Conservation (phyloP, 257 asterid species). For the Jaltomata sinuosa region DNA sequence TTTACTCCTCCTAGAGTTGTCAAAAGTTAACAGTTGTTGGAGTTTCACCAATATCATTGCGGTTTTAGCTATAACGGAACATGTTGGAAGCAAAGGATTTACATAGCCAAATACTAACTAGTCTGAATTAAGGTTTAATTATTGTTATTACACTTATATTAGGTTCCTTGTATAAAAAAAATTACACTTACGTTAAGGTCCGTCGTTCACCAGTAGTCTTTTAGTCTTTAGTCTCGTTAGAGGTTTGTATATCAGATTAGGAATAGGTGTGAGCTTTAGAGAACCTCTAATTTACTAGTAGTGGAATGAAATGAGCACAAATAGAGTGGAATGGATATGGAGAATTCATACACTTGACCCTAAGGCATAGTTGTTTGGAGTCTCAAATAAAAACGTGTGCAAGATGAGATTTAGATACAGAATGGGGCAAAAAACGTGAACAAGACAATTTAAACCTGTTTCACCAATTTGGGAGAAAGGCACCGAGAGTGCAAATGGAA, state of each 20-base stretch:
- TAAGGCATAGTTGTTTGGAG: background rate
- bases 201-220: background rate
- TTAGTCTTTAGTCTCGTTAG: background rate
- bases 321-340: background rate
- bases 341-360: background rate
- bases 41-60: background rate
- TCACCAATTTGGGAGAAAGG: background rate
- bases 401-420: background rate
- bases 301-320: background rate
- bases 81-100: background rate
- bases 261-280: background rate
- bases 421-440: background rate
- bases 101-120: background rate
- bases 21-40: background rate
- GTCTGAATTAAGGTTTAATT: background rate
- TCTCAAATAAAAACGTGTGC: background rate
- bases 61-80: background rate
- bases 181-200: background rate
- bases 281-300: background rate
- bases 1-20: background rate
- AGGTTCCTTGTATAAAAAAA: background rate
- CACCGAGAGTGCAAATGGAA: background rate
- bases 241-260: background rate
- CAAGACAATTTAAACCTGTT: background rate
- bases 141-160: background rate